Evolutionary conservation across 192 early-diverging fungal species (phyloP).

Genomic region (Backusella morwellensis): DNA sequence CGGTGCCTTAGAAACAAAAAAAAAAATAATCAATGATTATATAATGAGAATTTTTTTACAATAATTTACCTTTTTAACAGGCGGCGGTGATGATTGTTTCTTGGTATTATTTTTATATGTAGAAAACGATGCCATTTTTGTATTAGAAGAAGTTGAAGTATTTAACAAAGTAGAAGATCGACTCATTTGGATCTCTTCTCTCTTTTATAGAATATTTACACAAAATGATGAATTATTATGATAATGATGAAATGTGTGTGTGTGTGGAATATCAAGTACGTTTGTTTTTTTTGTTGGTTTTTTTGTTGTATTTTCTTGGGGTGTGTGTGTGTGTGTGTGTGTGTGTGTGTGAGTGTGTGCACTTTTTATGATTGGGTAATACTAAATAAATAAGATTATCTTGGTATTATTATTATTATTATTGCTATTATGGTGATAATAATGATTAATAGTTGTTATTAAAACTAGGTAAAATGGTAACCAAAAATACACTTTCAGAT

Average conservation of each 20-base stretch:
- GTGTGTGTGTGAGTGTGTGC: background rate
- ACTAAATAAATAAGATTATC: background rate
- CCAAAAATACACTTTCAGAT: background rate
- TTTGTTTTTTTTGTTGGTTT: background rate
- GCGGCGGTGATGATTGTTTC: background rate
- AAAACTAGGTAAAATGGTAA: background rate
- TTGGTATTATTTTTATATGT: background rate
- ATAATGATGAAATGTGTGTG: background rate
- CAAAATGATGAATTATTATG: background rate
- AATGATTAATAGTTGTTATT: background rate
- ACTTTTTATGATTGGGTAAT: background rate
- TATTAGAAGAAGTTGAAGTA: background rate
- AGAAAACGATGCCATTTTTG: constrained; percentile 1
- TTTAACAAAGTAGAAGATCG: constrained; percentile 5
- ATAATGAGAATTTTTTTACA: background rate
- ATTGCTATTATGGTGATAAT: background rate
- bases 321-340: background rate
- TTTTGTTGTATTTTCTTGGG: background rate
- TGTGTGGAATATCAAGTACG: no score
- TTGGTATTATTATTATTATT: background rate
- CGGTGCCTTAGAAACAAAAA: background rate
- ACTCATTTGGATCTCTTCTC: constrained; percentile 9
- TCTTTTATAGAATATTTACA: background rate
- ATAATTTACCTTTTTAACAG: constrained; percentile 4
- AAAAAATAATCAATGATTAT: background rate